Conservation (phyloP, 441 rosid genomes). For the Manihot esculenta region DNA sequence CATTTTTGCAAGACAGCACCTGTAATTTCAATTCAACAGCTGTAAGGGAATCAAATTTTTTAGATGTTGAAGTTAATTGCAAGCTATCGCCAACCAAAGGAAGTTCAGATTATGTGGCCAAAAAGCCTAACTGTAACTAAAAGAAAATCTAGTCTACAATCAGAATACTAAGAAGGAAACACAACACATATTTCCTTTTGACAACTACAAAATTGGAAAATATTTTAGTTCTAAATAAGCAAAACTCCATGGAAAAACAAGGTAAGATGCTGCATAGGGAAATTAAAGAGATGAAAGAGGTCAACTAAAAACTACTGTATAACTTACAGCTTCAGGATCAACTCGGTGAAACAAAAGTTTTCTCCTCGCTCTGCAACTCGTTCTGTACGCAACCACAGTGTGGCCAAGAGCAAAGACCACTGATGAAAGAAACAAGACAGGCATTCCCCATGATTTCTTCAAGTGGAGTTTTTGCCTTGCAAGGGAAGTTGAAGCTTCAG, state of each 20-base stretch:
- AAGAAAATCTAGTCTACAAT: not conserved
- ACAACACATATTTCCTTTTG: too few species aligned
- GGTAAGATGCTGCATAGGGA: too few species aligned
- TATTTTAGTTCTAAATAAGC: not conserved
- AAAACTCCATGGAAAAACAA: too few species aligned
- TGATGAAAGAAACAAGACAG: conserved; percentile 90
- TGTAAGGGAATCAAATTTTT: conserved; percentile 6
- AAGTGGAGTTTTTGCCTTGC: conserved; percentile 76
- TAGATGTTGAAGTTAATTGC: not conserved
- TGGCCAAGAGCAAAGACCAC: conserved; percentile 93
- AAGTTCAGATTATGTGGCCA: not conserved
- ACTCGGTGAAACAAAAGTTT: conserved; percentile 86
- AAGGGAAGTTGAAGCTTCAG: conserved; percentile 61
- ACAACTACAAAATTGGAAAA: too few species aligned
- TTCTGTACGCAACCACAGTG: conserved; percentile 80
- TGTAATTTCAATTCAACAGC: conserved; percentile 31
- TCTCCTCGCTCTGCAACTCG: conserved; percentile 89
- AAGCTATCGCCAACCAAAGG: not conserved
- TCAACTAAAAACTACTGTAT: too few species aligned
- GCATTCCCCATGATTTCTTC: conserved; percentile 99
- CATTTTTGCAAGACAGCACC: conserved; percentile 86
- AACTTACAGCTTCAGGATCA: conserved; percentile 88
- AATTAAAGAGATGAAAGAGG: not conserved
- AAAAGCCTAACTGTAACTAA: too few species aligned
- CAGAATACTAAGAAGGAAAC: not conserved